Evolutionary conservation across 768 basidiomycete genomes (phyloP).

Genomic region (Trametes punicea): DNA sequence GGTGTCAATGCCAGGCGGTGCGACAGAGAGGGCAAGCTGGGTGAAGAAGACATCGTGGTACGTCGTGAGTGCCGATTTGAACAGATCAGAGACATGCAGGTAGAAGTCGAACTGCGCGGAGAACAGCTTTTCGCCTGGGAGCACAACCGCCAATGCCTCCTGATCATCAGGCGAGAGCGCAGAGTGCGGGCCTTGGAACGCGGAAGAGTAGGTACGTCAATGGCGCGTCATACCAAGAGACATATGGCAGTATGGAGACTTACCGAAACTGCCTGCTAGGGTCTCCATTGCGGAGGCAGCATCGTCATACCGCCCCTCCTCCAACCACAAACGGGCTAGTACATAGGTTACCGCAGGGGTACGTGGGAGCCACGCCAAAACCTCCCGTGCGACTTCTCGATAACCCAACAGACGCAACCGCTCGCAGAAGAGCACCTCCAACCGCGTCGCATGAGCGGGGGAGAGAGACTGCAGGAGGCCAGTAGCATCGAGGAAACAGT

Average conservation of each 20-base stretch:
- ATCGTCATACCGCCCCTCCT: constrained; percentile 67
- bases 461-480: constrained; percentile 67
- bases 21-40: constrained; percentile 74
- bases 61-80: constrained; percentile 54
- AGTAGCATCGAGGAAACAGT: constrained; percentile 65
- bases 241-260: constrained; percentile 25
- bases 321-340: constrained; percentile 61
- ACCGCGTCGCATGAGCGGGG: constrained; percentile 61
- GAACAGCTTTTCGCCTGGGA: constrained; percentile 55
- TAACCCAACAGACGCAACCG: constrained; percentile 62
- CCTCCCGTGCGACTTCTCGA: constrained; percentile 54
- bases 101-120: constrained; percentile 73
- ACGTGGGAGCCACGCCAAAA: constrained; percentile 75
- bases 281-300: constrained; percentile 71
- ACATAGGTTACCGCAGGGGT: constrained; percentile 77
- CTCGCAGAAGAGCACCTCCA: constrained; percentile 74
- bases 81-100: constrained; percentile 70
- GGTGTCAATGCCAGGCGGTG: constrained; percentile 49
- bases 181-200: constrained; percentile 43
- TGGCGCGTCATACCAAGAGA: neutral
- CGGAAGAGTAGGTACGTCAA: constrained; percentile 6
- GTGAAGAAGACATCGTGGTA: constrained; percentile 71
- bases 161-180: constrained; percentile 56
- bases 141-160: constrained; percentile 56
- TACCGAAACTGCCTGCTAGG: constrained; percentile 74